Base-by-base conservation (phyloP, 192 early-diverging fungal genomes). In the Phycomyces blakesleeanus region DNA sequence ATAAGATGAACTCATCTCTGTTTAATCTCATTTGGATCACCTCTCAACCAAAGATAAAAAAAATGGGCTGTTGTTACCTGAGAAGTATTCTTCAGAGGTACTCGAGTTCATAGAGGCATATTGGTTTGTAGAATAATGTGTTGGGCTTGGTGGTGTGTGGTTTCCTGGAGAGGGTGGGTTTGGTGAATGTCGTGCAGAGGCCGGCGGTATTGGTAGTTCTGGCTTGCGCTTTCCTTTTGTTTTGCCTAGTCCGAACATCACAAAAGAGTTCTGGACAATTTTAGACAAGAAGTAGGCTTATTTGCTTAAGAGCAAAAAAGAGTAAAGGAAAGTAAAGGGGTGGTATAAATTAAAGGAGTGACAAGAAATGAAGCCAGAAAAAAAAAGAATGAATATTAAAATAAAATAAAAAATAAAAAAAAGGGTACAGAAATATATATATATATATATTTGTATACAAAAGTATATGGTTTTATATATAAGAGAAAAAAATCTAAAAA, bases 211-310 rank as follows among this genome's bases (percentile, higher is more conserved):
- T 20, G 27, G 24, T 24, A 14, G 39, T 37, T 67, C 66, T n/a
- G 38, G 37, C 6, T 49, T 51, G 39, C 60, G 61, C 26, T 63
- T 69, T 1, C 51, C 53, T 54, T 69, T 69, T 21, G 64, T 44
- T 21, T 69, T 69, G 26, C 67, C 60, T 51, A 59, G 59, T 34
- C 51, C 61, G 63, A 73, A 73, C 15, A 73, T 73, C 71, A 64
- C 67, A 67, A 47, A 24, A 27, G 40, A 55, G 15, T n/a, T 25
- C 8, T 24, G 49, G 10, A 29, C 51, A 54, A 39, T 24, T 22
- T 16, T 41, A 12, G 12, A 47, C 16, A 39, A 10, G 18, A 25
- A 26, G 38, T 16, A 15, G 18, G 8, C 21, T 55, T 29, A 55
- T 21, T 63, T 25, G 25, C 20, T 40, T 38, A 39, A 39, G 34